Evolutionary conservation across 2,329 filamentous ascomycete species (phyloP).

Genomic region (Dothistroma septosporum): DNA sequence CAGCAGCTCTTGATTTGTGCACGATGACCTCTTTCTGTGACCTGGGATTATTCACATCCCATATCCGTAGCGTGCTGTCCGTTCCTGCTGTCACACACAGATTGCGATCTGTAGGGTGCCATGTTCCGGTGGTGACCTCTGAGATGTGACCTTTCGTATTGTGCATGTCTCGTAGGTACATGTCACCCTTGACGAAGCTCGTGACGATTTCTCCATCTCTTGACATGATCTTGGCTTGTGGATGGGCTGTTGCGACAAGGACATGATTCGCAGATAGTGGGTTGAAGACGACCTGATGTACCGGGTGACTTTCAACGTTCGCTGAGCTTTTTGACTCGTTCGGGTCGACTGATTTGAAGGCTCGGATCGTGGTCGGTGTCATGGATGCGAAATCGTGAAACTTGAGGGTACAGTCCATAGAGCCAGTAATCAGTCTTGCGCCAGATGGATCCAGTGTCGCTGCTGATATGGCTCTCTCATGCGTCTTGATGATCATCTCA

Average conservation of each 20-base stretch:
- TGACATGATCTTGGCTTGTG: constrained; percentile 83
- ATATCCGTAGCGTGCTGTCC: constrained; percentile 92
- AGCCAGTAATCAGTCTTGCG: constrained; percentile 80
- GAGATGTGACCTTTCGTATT: constrained; percentile 96
- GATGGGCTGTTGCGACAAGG: constrained; percentile 80
- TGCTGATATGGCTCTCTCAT: constrained; percentile 80
- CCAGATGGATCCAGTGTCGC: constrained; percentile 81
- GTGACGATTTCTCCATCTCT: constrained; percentile 81
- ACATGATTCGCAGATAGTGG: constrained; percentile 74
- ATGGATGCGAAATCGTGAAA: constrained; percentile 93
- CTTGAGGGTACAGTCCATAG: constrained; percentile 85
- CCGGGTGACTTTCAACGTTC: constrained; percentile 75
- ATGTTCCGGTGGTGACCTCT: constrained; percentile 81
- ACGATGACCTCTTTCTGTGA: constrained; percentile 91
- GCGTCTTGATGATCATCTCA: constrained; percentile 86
- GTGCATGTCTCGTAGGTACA: constrained; percentile 96
- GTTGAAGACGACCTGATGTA: constrained; percentile 84
- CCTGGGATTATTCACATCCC: constrained; percentile 90
- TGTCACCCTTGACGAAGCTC: constrained; percentile 95
- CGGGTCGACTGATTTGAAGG: constrained; percentile 89
- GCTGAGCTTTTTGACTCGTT: constrained; percentile 70
- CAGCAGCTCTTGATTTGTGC: constrained; percentile 87
- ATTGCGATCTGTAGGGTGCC: constrained; percentile 84
- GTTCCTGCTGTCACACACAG: constrained; percentile 86
- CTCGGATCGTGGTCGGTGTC: constrained; percentile 88